A percentile compares a stretch with the other conserved stretches of the same genome.
Conservation (phyloP, 257 asterid genomes). For the Echium plantagineum region DNA sequence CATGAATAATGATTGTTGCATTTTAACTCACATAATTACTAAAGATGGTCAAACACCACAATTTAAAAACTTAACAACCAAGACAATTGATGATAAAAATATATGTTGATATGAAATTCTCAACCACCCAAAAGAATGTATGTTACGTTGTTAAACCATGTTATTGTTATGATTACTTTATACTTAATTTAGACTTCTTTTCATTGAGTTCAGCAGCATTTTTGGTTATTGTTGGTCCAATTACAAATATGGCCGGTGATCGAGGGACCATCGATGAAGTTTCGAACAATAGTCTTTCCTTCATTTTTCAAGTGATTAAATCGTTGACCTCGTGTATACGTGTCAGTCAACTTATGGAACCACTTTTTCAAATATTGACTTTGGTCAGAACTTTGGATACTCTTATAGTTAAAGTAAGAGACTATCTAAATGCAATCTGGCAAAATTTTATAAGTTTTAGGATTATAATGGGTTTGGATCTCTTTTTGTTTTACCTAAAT, state of each 20-base stretch:
- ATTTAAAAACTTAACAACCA: too few species aligned
- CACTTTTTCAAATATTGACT: not conserved
- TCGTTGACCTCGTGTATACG: not conserved
- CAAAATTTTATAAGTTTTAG: not conserved
- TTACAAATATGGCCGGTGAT: not conserved
- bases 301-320: not conserved
- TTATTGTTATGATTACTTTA: too few species aligned
- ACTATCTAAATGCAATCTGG: not conserved
- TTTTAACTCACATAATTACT: too few species aligned
- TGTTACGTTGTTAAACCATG: too few species aligned
- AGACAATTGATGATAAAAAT: too few species aligned
- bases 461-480: not conserved
- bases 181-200: too few species aligned
- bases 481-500: not conserved
- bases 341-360: not conserved
- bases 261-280: not conserved
- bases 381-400: not conserved
- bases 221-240: not conserved
- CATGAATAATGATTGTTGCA: too few species aligned
- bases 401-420: not conserved
- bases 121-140: too few species aligned
- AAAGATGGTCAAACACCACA: too few species aligned
- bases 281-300: not conserved
- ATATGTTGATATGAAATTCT: too few species aligned
- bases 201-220: not conserved